phyloP scores from a whole-genome alignment of 192 early-diverging fungal species.

The Backusella luteola region DNA sequence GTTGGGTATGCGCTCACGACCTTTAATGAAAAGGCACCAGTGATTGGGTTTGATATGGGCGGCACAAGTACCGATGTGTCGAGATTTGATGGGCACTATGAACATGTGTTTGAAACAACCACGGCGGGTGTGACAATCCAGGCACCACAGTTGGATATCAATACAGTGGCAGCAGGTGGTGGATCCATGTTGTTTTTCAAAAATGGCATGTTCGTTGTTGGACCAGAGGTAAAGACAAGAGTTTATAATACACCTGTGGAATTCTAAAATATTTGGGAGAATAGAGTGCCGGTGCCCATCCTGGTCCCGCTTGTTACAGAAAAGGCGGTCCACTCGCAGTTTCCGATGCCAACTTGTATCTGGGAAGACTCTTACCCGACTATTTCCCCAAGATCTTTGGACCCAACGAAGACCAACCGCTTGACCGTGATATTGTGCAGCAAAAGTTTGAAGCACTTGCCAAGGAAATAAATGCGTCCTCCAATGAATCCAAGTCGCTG shows the following conservation, averaged over 20 bases:
- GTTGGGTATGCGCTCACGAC: slow-evolving; percentile 69
- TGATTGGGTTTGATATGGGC: slow-evolving; percentile 99
- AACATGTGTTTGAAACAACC: slow-evolving; percentile 94
- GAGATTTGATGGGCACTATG: slow-evolving; percentile 82
- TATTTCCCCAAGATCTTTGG: slow-evolving; percentile 98
- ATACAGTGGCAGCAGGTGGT: slow-evolving; percentile 96
- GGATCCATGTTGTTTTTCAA: slow-evolving; percentile 90
- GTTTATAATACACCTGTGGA: neutral
- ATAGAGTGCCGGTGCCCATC: slow-evolving; percentile 88
- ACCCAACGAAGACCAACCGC: slow-evolving; percentile 70
- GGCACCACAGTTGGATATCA: slow-evolving; percentile 95
- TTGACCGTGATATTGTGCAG: slow-evolving; percentile 66
- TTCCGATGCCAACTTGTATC: slow-evolving; percentile 91
- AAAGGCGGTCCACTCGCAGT: slow-evolving; percentile 91
- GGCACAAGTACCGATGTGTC: slow-evolving; percentile 92
- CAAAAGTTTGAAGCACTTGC: slow-evolving; percentile 67
- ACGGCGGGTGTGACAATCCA: slow-evolving; percentile 91
- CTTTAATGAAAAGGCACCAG: slow-evolving; percentile 51
- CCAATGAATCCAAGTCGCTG: slow-evolving; percentile 56
- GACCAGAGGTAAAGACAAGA: slow-evolving; percentile 60
- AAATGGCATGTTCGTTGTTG: slow-evolving; percentile 93
- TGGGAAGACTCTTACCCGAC: slow-evolving; percentile 80
- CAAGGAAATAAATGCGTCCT: slow-evolving; percentile 58
- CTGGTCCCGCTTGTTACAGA: slow-evolving; percentile 95
- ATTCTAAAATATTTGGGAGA: neutral